phyloP scores from a whole-genome alignment of 495 filamentous ascomycete species.

The Hypoxylon cercidicola region DNA sequence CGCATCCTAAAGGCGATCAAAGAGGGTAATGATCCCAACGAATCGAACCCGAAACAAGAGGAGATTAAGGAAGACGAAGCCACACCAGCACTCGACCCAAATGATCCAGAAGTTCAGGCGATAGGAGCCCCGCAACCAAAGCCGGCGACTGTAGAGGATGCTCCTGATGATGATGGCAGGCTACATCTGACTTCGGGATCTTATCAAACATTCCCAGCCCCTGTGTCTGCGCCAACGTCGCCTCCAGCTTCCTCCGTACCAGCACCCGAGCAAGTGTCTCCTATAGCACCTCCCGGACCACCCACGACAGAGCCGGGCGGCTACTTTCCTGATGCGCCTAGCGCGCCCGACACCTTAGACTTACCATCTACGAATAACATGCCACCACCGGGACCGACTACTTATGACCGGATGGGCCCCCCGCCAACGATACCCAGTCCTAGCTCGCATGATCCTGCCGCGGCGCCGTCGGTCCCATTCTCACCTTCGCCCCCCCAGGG shows the following conservation, averaged over 20 bases:
- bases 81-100: slow-evolving; percentile 64
- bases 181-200: slow-evolving; percentile 48
- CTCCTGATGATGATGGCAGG: slow-evolving; percentile 56
- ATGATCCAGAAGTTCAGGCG: slow-evolving; percentile 71
- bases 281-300: slow-evolving; percentile 46
- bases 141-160: slow-evolving; percentile 67
- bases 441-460: slow-evolving; percentile 42
- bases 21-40: slow-evolving; percentile 92
- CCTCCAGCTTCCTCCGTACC: slow-evolving; percentile 47
- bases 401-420: slow-evolving; percentile 17
- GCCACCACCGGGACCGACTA: slow-evolving; percentile 35
- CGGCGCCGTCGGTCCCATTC: slow-evolving; percentile 24
- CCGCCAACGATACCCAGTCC: slow-evolving; percentile 38
- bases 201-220: slow-evolving; percentile 49
- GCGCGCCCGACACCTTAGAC: slow-evolving; percentile 35
- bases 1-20: slow-evolving; percentile 91
- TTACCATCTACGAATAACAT: slow-evolving; percentile 42
- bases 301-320: slow-evolving; percentile 43
- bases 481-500: slow-evolving; percentile 35
- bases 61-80: slow-evolving; percentile 49
- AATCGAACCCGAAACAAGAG: slow-evolving; percentile 74
- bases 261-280: slow-evolving; percentile 49
- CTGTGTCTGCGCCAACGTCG: slow-evolving; percentile 54
- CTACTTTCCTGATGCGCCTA: slow-evolving; percentile 39
- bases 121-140: slow-evolving; percentile 60